Evolutionary conservation across 208 protist genomes (phyloP).

Genomic region (Phytomonas serpens): DNA sequence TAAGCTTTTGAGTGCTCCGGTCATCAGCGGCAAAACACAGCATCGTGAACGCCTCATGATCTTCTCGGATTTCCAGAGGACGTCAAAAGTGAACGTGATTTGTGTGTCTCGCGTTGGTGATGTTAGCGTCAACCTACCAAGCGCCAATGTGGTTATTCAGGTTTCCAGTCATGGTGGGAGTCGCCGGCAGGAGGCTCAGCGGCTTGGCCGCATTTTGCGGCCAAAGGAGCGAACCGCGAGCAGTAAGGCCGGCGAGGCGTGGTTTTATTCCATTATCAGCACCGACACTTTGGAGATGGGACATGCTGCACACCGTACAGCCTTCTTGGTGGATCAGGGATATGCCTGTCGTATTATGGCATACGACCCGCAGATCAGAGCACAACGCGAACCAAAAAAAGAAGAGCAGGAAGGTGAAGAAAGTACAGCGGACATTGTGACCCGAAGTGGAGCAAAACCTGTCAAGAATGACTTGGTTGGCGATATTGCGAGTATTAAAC

Average conservation of each 20-base stretch:
- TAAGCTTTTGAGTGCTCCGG: constrained; percentile 62
- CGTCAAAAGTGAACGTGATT: constrained; percentile 88
- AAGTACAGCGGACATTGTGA: neutral
- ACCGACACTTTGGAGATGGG: constrained; percentile 96
- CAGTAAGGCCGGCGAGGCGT: constrained; percentile 92
- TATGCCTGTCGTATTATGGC: constrained; percentile 82
- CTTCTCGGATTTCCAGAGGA: constrained; percentile 91
- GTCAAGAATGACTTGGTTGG: constrained; percentile 20
- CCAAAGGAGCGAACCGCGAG: constrained; percentile 78
- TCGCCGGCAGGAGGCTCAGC: constrained; percentile 94
- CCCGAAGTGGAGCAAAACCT: neutral
- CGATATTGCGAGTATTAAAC: constrained; percentile 67
- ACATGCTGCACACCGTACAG: constrained; percentile 95
- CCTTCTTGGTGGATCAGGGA: constrained; percentile 97
- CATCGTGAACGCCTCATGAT: constrained; percentile 91
- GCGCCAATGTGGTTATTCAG: constrained; percentile 99
- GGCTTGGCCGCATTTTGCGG: constrained; percentile 94
- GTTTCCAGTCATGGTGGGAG: constrained; percentile 96
- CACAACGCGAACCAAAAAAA: neutral
- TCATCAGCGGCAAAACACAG: constrained; percentile 94
- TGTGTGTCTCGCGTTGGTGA: constrained; percentile 97
- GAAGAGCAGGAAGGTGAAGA: neutral
- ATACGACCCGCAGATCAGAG: constrained; percentile 24
- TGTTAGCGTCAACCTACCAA: constrained; percentile 97
- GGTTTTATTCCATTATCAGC: constrained; percentile 98